These are phyloP conservation scores for Spathaspora girioi DNA, from an alignment of 805 yeast genomes.

Conservation along the genomic window DNA sequence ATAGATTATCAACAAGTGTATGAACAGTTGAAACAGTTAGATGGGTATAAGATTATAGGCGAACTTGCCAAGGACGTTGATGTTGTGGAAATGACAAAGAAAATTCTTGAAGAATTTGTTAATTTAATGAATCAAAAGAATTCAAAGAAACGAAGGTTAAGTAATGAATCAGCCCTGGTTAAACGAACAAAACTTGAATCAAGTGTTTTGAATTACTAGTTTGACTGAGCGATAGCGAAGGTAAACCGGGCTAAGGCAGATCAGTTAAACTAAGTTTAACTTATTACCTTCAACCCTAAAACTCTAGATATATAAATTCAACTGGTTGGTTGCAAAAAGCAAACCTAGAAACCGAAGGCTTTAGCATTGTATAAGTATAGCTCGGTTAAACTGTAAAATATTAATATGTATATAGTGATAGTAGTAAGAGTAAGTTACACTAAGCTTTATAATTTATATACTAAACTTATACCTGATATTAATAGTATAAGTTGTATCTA, in stretches of 20 bases:
- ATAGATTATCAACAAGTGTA: not conserved
- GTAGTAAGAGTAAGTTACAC: not conserved
- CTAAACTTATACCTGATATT: too few relatives aligned
- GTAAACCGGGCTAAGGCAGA: not conserved
- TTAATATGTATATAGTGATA: too few relatives aligned
- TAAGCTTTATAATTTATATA: not conserved
- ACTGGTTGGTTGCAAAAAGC: too few relatives aligned
- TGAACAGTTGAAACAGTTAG: not conserved
- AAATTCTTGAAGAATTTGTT: slow-evolving; percentile 1
- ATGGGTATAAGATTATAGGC: not conserved
- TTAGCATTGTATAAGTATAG: too few relatives aligned
- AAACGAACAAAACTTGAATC: slow-evolving; percentile 10
- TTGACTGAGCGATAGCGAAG: not conserved
- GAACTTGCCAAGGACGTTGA: not conserved
- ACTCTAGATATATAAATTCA: too few relatives aligned
- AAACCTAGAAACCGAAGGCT: too few relatives aligned
- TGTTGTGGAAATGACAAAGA: not conserved
- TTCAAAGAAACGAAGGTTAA: slow-evolving; percentile 5
- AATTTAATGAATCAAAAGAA: slow-evolving; percentile 2
- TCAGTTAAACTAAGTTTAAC: not conserved
- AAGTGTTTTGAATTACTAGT: slow-evolving; percentile 3
- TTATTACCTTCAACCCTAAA: too few relatives aligned
- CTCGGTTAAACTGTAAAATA: too few relatives aligned
- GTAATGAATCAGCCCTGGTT: not conserved
- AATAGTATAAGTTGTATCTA: not conserved